A percentile compares a stretch with the other conserved stretches of the same genome.
Conservation (phyloP, 2,329 filamentous ascomycete genomes). For the Fusarium duplospermum region DNA sequence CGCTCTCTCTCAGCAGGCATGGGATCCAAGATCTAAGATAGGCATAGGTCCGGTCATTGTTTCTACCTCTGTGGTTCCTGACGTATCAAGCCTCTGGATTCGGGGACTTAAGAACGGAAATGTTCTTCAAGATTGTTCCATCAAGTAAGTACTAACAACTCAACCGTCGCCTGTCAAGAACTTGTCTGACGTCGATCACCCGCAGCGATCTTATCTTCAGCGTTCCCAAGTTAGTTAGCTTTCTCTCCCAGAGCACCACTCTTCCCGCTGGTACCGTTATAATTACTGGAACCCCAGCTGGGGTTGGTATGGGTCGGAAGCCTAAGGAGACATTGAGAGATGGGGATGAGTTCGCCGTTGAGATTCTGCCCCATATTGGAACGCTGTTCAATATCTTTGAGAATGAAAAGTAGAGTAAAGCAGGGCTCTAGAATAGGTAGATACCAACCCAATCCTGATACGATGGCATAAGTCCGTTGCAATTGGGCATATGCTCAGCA, state of each 20-base stretch:
- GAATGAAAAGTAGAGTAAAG: constrained; percentile 23
- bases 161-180: too few relatives aligned
- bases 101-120: constrained; percentile 67
- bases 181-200: background rate
- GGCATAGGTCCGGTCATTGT: constrained; percentile 74
- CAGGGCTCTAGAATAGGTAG: background rate
- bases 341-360: constrained; percentile 66
- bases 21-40: constrained; percentile 3
- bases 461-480: too few relatives aligned
- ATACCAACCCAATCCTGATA: too few relatives aligned
- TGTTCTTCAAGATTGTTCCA: constrained; percentile 36
- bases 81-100: constrained; percentile 67
- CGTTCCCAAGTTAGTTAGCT: constrained; percentile 67
- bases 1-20: background rate
- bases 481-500: too few relatives aligned
- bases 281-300: constrained; percentile 75
- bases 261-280: constrained; percentile 72
- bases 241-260: constrained; percentile 71
- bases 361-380: constrained; percentile 56
- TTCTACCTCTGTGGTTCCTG: constrained; percentile 62
- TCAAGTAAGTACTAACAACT: constrained; percentile 37
- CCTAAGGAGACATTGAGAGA: constrained; percentile 75
- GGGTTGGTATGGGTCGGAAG: constrained; percentile 75
- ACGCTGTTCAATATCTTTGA: constrained; percentile 53
- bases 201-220: constrained; percentile 70